A percentile compares a stretch with the other conserved stretches of the same genome.
phyloP scores from a whole-genome alignment of 177 flowering plant genomes.

The Tripterygium wilfordii region DNA sequence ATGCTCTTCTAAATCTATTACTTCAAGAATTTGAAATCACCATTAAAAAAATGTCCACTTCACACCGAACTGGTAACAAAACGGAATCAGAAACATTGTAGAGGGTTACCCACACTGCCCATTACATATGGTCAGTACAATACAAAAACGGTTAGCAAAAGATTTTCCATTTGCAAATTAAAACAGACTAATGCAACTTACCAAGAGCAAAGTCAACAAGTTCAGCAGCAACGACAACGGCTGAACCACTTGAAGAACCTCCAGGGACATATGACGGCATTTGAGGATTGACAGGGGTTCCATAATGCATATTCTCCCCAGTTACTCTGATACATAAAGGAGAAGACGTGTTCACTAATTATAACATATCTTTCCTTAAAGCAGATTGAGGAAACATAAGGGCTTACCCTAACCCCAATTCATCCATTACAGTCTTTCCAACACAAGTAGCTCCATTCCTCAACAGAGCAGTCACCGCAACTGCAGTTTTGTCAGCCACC shows the following conservation, averaged over 20 bases:
- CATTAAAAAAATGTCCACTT: too few relatives aligned
- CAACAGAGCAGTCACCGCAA: constrained; percentile 50
- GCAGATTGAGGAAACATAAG: too few relatives aligned
- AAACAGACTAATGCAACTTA: too few relatives aligned
- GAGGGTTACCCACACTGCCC: too few relatives aligned
- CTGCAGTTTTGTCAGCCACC: constrained; percentile 53
- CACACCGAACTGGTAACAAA: too few relatives aligned
- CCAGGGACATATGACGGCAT: constrained; percentile 71
- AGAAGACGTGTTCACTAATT: too few relatives aligned
- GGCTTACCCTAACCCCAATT: constrained; percentile 71
- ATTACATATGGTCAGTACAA: too few relatives aligned
- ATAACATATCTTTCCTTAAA: too few relatives aligned
- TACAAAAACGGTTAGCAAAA: too few relatives aligned
- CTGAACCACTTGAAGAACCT: constrained; percentile 97
- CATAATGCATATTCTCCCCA: constrained; percentile 80
- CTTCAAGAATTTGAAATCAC: too few relatives aligned
- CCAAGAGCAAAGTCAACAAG: constrained; percentile 88
- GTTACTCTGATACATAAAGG: constrained; percentile 61
- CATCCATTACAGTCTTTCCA: constrained; percentile 90
- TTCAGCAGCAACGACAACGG: constrained; percentile 90
- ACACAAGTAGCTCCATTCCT: constrained; percentile 91
- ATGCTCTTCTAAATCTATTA: too few relatives aligned
- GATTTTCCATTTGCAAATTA: neutral
- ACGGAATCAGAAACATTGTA: too few relatives aligned
- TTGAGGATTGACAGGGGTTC: constrained; percentile 77